Evolutionary conservation across 352 stramenopile species (phyloP), one percentile per base, ranked within the genome.

Genomic region (Globisporangium echinulatum): DNA sequence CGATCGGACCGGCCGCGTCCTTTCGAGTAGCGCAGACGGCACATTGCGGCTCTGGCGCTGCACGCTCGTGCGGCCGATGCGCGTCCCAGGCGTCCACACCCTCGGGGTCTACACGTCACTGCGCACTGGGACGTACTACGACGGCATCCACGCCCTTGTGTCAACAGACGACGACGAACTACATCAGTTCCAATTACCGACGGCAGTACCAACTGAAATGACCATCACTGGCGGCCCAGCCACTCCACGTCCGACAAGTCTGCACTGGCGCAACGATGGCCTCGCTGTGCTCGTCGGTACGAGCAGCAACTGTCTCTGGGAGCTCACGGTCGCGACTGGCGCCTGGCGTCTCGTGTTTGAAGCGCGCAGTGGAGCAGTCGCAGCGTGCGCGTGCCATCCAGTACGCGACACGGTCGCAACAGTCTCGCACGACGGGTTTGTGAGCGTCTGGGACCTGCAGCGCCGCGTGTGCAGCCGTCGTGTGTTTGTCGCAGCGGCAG

Each of bases 301-400:
- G 13, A 87, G 66, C 54, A 74, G 65, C n/a, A 88, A 81, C 44
- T 84, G 71, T 36, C 69, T 90, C 56, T 90, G 77, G 77, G 81
- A 90, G 40, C 72, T 83, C 9, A 69, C 82, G 43, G 54, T 82
- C 49, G 48, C 43, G 0, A 66, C 61, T 1, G 74, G 75, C 13
- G 67, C 78, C 47, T 90, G 81, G 78, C 62, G 54, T 25, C 47
- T 87, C 7, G 47, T 88, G 1, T 82, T 85, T 63, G 78, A 90
- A 67, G 73, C 69, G 8, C 67, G 70, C 8, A 79, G 64, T 55
- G 74, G 77, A 3, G 63, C 56, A 0, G 62, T 88, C 33, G 59
- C 54, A 7, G 62, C 67, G 1, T 74, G 71, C 25, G 61, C 56
- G 44, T 70, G 69, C 44, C 74, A 88, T 54, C 78, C 78, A n/a